Evolutionary conservation across 1,284 basidiomycete species (phyloP).

Genomic region (Cryptococcus sp.): DNA sequence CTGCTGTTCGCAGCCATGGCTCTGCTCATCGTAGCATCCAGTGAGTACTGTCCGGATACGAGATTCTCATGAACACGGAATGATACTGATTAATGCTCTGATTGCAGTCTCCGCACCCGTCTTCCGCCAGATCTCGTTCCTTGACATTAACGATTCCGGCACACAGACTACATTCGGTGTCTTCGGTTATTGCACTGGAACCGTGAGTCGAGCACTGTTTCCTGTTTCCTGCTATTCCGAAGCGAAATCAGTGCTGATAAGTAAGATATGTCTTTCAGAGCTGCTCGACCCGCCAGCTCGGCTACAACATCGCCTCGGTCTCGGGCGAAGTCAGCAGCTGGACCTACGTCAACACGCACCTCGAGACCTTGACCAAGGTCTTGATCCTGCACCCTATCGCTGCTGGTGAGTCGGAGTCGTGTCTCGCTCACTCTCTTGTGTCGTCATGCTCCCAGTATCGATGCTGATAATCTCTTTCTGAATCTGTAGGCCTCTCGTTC

Average conservation of each 20-base stretch:
- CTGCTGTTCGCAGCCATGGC: conserved; percentile 39
- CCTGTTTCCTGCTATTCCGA: too few relatives aligned
- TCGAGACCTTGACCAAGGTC: conserved; percentile 37
- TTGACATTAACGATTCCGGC: conserved; percentile 27
- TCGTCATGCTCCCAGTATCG: not conserved
- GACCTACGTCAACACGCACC: conserved; percentile 20
- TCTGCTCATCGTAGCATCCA: conserved; percentile 37
- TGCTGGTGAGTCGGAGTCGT: conserved; percentile 18
- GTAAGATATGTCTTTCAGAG: not conserved
- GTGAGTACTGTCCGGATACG: conserved; percentile 25
- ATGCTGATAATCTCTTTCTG: not conserved
- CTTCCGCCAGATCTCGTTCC: conserved; percentile 36
- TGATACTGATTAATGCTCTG: not conserved
- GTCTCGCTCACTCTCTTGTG: too few relatives aligned
- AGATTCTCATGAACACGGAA: conserved; percentile 5
- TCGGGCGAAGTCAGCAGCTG: conserved; percentile 18
- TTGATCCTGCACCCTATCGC: conserved; percentile 51
- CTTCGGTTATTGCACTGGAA: conserved; percentile 43
- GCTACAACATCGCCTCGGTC: conserved; percentile 32
- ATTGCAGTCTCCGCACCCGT: conserved; percentile 43
- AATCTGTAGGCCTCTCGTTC: conserved; percentile 33
- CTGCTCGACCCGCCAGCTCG: conserved; percentile 31
- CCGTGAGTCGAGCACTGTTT: conserved; percentile 11
- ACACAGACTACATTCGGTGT: conserved; percentile 35
- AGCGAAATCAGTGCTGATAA: too few relatives aligned